Evolutionary conservation across 805 yeast species (phyloP).

Genomic region (Candida cerambycidarum): DNA sequence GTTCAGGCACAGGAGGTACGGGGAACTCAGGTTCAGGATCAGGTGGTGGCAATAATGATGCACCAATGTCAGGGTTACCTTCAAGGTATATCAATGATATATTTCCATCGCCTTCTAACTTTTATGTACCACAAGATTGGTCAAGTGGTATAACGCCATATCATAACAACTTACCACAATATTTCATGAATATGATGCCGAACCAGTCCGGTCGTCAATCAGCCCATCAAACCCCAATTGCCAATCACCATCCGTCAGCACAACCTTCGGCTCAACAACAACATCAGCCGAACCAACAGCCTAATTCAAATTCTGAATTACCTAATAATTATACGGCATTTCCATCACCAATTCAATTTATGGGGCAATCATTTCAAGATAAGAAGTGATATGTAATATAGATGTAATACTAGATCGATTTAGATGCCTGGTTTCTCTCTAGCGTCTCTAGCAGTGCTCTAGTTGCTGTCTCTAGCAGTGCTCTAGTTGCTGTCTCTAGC

Average conservation of each 20-base stretch:
- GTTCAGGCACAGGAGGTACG: conserved; percentile 9
- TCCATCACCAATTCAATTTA: conserved; percentile 25
- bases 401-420: not conserved
- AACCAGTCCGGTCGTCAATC: conserved; percentile 8
- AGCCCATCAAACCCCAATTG: not conserved
- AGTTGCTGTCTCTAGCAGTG: no score
- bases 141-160: conserved; percentile 40
- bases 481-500: no score
- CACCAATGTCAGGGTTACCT: conserved; percentile 71
- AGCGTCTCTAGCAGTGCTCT: no score
- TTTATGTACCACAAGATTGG: conserved; percentile 58
- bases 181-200: conserved; percentile 30
- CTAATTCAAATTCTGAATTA: not conserved
- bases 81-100: conserved; percentile 69
- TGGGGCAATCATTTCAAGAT: conserved; percentile 31
- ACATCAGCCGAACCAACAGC: not conserved
- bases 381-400: conserved; percentile 11
- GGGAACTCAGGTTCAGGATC: conserved; percentile 14
- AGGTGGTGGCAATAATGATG: conserved; percentile 36
- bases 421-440: no score
- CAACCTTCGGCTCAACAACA: conserved; percentile 10
- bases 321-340: conserved; percentile 8
- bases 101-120: conserved; percentile 79
- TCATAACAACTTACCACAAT: conserved; percentile 33
- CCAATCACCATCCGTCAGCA: not conserved